A percentile compares a stretch with the other conserved stretches of the same genome.
These are phyloP conservation scores for Nigrospora osmanthi DNA, from an alignment of 2,329 filamentous ascomycete genomes.

Conservation along the genomic window DNA sequence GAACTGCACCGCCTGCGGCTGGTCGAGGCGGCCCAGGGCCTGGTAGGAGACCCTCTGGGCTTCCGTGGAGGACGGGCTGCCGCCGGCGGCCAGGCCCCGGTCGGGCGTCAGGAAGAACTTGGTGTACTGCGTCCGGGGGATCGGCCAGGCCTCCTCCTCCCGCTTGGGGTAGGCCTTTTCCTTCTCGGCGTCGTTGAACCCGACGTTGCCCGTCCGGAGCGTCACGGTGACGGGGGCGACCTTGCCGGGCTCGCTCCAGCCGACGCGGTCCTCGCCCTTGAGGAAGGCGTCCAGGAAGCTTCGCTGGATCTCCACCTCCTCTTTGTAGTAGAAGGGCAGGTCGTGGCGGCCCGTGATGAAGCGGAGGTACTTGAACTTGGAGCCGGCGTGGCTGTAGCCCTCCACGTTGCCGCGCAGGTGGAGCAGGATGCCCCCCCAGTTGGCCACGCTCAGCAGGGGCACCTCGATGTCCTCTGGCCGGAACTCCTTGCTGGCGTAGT, in stretches of 20 bases:
- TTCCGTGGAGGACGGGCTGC: slow-evolving; percentile 16
- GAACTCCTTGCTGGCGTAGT: slow-evolving; percentile 60
- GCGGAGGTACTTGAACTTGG: slow-evolving; percentile 59
- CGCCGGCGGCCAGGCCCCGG: slow-evolving; percentile 26
- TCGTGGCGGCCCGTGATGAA: slow-evolving; percentile 66
- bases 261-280: slow-evolving; percentile 54
- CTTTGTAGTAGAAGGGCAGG: slow-evolving; percentile 63
- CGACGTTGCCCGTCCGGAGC: slow-evolving; percentile 58
- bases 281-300: slow-evolving; percentile 66
- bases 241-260: slow-evolving; percentile 52
- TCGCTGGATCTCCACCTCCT: slow-evolving; percentile 59
- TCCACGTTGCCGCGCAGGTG: slow-evolving; percentile 64
- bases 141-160: slow-evolving; percentile 57
- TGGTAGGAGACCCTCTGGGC: slow-evolving; percentile 44
- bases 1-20: slow-evolving; percentile 49
- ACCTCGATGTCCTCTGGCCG: slow-evolving; percentile 58
- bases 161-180: slow-evolving; percentile 49
- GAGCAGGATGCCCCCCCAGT: slow-evolving; percentile 64
- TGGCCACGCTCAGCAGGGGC: slow-evolving; percentile 58
- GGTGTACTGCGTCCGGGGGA: slow-evolving; percentile 56
- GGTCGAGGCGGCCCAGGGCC: slow-evolving; percentile 49
- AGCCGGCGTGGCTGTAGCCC: slow-evolving; percentile 56
- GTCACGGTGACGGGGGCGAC: slow-evolving; percentile 52
- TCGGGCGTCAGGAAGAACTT: slow-evolving; percentile 50
- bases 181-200: slow-evolving; percentile 54